phyloP scores from a whole-genome alignment of 805 yeast species.

The Candida dendrica region DNA sequence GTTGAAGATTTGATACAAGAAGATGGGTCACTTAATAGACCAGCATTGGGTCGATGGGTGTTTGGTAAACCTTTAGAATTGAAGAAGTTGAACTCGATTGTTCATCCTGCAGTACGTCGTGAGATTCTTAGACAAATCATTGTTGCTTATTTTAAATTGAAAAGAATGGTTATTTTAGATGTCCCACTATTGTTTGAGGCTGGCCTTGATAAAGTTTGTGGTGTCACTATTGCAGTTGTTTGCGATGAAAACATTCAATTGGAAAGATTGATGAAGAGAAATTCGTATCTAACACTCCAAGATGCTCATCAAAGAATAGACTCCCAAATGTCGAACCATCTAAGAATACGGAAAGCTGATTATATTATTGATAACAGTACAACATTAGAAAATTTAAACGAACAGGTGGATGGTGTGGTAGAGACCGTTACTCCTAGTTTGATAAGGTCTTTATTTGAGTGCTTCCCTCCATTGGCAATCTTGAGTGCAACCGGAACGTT shows the following conservation, averaged over 20 bases:
- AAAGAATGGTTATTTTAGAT: constrained; percentile 66
- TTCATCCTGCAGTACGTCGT: constrained; percentile 76
- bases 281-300: constrained; percentile 52
- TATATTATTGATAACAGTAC: constrained; percentile 58
- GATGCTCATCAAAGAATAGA: constrained; percentile 70
- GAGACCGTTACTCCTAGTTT: constrained; percentile 30
- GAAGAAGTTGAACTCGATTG: constrained; percentile 56
- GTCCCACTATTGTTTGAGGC: constrained; percentile 89
- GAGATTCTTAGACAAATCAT: constrained; percentile 56
- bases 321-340: constrained; percentile 66
- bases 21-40: constrained; percentile 47
- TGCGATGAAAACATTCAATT: constrained; percentile 55
- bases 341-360: constrained; percentile 55
- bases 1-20: constrained; percentile 40
- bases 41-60: constrained; percentile 69
- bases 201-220: constrained; percentile 64
- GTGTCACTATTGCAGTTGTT: constrained; percentile 58
- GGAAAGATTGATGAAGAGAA: constrained; percentile 56
- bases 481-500: constrained; percentile 9
- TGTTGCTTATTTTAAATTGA: constrained; percentile 48
- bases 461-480: constrained; percentile 35
- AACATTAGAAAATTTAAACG: constrained; percentile 34
- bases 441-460: constrained; percentile 23
- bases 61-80: constrained; percentile 63
- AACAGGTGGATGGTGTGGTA: constrained; percentile 34